Evolutionary conservation across 805 yeast species (phyloP), one percentile per base, ranked within the genome.

Genomic region (Dipodascopsis tothii): DNA sequence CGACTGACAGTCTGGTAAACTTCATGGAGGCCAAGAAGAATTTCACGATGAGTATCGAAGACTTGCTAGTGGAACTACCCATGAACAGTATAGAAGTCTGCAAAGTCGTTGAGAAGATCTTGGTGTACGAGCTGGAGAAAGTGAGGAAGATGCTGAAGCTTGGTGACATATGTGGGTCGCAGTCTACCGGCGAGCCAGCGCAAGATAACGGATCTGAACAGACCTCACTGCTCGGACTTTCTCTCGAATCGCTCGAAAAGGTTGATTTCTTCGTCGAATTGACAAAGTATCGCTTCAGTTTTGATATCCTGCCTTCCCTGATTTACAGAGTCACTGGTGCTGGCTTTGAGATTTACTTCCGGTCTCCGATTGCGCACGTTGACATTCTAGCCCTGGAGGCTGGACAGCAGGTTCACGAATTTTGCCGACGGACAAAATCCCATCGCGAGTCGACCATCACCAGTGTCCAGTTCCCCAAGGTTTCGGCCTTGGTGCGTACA

Each of bases 321-420:
- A 38, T 30, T 33, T 49, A 50, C 35, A 21, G 25, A 9, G 37
- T 49, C 6, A 37, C 21, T 14, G 53, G 53, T 2, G 33, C 47
- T 3, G 41, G 44, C 3, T 46, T 49, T 7, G 42, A 45, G 25
- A 39, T 49, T 19, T 21, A 43, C 18, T 32, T 27, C 3, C 41
- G 50, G 2, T 44, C 45, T 1, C 39, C 30, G 3, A 14, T 36
- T 2, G 30, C 45, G 18, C 11, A 25, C 5, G 21, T 47, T 7
- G 46, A 48, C 4, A 20, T 39, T 2, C 41, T 49, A 2, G 42
- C 44, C 4, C 37, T 49, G 19, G 53, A 49, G 21, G 51, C 45
- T 3, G 53, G 48, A 17, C 52, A 46, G 37, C 53, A 49, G 39
- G 36, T 38, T 6, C 52, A 49, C 30, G 53, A 49, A 23, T 42